Evolutionary conservation across 2,329 filamentous ascomycete species (phyloP).

Genomic region (Chaetomium sp.): DNA sequence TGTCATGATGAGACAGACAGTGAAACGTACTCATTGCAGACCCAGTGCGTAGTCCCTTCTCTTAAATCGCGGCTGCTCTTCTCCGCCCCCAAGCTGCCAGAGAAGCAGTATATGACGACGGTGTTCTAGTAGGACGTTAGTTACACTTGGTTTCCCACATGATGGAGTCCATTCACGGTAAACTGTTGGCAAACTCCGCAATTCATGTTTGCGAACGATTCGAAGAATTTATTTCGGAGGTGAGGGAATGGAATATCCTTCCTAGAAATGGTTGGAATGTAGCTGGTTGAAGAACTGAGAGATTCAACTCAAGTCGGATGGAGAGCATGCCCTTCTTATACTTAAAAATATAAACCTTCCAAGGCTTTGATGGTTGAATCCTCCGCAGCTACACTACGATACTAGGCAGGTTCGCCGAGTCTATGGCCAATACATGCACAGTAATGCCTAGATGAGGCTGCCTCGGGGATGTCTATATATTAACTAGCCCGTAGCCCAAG

Average conservation of each 20-base stretch:
- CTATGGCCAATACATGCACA: neutral
- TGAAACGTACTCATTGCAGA: neutral
- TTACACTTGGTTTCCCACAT: neutral
- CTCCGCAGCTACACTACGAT: neutral
- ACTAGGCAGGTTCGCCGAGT: neutral
- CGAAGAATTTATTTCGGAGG: neutral
- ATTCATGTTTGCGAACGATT: neutral
- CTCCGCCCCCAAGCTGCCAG: neutral
- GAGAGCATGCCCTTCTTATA: neutral
- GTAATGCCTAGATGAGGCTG: neutral
- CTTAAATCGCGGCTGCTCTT: neutral
- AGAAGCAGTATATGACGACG: neutral
- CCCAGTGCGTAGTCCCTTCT: neutral
- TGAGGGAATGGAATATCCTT: neutral
- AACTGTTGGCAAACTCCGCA: slow-evolving; percentile 1
- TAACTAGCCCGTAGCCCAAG: neutral
- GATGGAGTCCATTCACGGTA: neutral
- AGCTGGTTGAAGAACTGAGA: neutral
- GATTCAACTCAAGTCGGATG: neutral
- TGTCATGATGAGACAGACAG: neutral
- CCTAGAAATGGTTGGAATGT: neutral
- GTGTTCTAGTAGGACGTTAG: neutral
- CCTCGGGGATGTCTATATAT: neutral
- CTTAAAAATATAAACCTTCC: neutral
- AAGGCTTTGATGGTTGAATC: neutral